Evolutionary conservation across 179 eudicot genomes (phyloP), one percentile per base, ranked within the genome.

Genomic region (Sideroxylon spinosum): DNA sequence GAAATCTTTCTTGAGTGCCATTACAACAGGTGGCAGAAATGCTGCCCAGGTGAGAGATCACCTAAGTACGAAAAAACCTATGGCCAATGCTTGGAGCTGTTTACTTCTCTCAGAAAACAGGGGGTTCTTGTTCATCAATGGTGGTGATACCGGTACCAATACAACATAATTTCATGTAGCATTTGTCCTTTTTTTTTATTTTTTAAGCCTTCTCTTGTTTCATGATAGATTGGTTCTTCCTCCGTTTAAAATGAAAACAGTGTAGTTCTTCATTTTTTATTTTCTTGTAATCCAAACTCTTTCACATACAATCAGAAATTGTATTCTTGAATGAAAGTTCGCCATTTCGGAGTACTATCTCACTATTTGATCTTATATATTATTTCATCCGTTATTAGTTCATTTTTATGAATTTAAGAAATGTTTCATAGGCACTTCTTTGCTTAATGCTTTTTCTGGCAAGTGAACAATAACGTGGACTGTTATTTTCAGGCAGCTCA

Each of bases 11-110:
- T 89, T 0, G 92, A 89, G 74, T 89, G 92, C 68, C 92, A 89
- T 69, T 89, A 89, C 56, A 89, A 86, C 19, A 72, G 98, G 73
- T 92, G 98, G 98, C 97, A 93, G 86, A 88, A 86, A 82, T 93
- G 98, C 71, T 93, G 98, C 76, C 93, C 93, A 0, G 98, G 98
- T 0, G 86, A 86, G 86, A 86, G 90, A 74, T 72, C 81, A 7
- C 6, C 83, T 53, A 88, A 88, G 85, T 86, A 88, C 76, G 59
- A 81, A 75, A 84, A 86, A 68, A 88, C 90, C 10, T 88, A 88
- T 70, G 81, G 65, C 12, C 86, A 88, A 65, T 88, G 90, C 77
- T 67, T 88, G 53, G 74, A 86, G 75, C 77, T 88, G 68, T 82
- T 88, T 64, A 72, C 76, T 56, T 80, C 85, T 61, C 82, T 88